Base-by-base conservation (phyloP, 768 basidiomycete species). In the Xerocomus spinulosus region DNA sequence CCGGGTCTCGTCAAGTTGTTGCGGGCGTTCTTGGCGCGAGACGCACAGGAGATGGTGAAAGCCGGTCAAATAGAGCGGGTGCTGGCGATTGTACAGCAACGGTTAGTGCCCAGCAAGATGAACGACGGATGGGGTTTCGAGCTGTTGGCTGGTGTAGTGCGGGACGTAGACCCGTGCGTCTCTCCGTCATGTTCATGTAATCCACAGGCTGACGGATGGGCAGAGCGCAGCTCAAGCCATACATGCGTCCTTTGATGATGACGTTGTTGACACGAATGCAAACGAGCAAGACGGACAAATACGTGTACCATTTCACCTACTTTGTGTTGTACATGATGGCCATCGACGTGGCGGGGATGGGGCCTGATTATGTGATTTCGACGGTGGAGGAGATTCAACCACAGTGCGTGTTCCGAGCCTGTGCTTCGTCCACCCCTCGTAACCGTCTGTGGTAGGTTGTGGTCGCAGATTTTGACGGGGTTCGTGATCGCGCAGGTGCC, bases 81-180 rank as follows among this genome's bases (percentile, higher is more conserved):
- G 12, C 72, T 97, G 26, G 95, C 89, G 39, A 85, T 99, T 45
- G 75, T 85, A 9, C 94, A 96, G 67, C 94, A 96, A 60, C 79
- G 92, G 35, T 70, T 99, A 18, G 83, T 96, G 25, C 89, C 89
- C 5, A 85, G 83, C 15, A 94, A 92, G 63, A 47, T 83, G 21
- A 92, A 96, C 59, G 95, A 99, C 65, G 77, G 71, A 5, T 94
- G 87, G 80, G 95, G 92, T 1, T 92, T 95, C 54, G 93, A 96
- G 62, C 70, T 99, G 12, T 63, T 99, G 39, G 81, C 94, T 50
- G 77, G 80, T 5, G 78, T 96, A 14, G 78, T 92, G 44, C 74
- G 78, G 40, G 68, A 80, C 58, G 77, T 92, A 14, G 83, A 87
- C 41, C 73, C 82, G 92, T 97, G 26, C 40, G 47, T 36, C 6